Evolutionary conservation across 2,329 filamentous ascomycete species (phyloP).

Genomic region (Scedosporium dehoogii): DNA sequence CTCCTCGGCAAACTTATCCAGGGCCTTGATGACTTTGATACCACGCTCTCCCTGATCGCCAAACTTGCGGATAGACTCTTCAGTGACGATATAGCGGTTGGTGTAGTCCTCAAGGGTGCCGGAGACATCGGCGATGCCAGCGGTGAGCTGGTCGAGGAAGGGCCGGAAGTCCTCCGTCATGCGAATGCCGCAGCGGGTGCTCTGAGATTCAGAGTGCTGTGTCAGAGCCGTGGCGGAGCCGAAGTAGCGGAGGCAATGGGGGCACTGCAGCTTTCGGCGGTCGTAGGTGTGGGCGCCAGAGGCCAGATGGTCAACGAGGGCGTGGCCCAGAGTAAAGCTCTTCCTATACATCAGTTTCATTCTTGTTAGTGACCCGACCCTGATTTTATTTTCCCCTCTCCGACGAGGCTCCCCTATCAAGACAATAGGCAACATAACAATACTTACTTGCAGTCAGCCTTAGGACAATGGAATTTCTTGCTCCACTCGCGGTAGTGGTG

Average conservation of each 20-base stretch:
- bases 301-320: conserved; percentile 31
- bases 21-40: neutral
- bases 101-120: conserved; percentile 14
- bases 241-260: conserved; percentile 32
- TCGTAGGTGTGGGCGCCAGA: conserved; percentile 29
- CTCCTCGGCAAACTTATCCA: neutral
- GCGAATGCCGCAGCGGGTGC: conserved; percentile 31
- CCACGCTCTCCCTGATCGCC: neutral
- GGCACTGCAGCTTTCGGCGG: conserved; percentile 27
- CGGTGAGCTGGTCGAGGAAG: conserved; percentile 29
- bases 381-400: neutral
- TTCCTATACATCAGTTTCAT: conserved; percentile 21
- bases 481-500: conserved; percentile 34
- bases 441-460: conserved; percentile 38
- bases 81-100: conserved; percentile 15
- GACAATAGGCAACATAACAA: neutral
- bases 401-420: too few relatives aligned
- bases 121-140: conserved; percentile 23
- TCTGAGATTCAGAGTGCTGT: conserved; percentile 37
- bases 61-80: conserved; percentile 7
- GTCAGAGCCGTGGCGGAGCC: conserved; percentile 30
- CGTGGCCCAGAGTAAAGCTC: conserved; percentile 22
- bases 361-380: neutral
- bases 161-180: conserved; percentile 26
- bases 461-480: conserved; percentile 43